Percentiles rank a stretch among this genome's conserved stretches.
phyloP scores from a whole-genome alignment of 768 basidiomycete genomes.

The Naganishia randhawae region DNA sequence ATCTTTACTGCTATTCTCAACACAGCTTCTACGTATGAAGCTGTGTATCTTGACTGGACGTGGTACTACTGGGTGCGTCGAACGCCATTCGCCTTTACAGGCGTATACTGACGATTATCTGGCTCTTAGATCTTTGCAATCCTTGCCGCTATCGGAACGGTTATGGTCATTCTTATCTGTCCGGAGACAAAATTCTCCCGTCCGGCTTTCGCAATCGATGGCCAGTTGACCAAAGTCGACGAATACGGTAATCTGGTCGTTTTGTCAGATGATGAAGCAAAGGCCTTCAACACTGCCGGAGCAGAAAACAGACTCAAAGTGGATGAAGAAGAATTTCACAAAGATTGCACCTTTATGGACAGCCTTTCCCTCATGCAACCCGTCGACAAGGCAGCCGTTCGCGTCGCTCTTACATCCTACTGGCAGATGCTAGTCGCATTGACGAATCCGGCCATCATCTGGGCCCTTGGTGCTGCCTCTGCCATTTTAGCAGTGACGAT shows the following conservation, averaged over 20 bases:
- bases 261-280: slow-evolving; percentile 16
- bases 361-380: not conserved
- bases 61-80: slow-evolving; percentile 26
- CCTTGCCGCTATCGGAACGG: not conserved
- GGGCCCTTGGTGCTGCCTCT: slow-evolving; percentile 18
- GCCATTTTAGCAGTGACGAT: slow-evolving; percentile 14
- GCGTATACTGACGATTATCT: not conserved
- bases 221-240: slow-evolving; percentile 15
- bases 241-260: slow-evolving; percentile 23
- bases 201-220: slow-evolving; percentile 23
- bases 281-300: not conserved
- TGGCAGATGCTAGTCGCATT: slow-evolving; percentile 18
- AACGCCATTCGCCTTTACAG: not conserved
- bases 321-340: not conserved
- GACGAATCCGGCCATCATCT: slow-evolving; percentile 21
- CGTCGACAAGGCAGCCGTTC: not conserved
- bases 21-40: slow-evolving; percentile 16
- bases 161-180: slow-evolving; percentile 7
- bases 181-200: slow-evolving; percentile 20
- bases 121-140: slow-evolving; percentile 19
- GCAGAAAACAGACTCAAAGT: not conserved
- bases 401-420: not conserved
- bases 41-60: slow-evolving; percentile 9
- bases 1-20: slow-evolving; percentile 19
- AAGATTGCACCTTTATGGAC: not conserved